A percentile compares a stretch with the other conserved stretches of the same genome.
Conservation (phyloP, 2,329 filamentous ascomycete species). For the Harringtonia lauricola region DNA sequence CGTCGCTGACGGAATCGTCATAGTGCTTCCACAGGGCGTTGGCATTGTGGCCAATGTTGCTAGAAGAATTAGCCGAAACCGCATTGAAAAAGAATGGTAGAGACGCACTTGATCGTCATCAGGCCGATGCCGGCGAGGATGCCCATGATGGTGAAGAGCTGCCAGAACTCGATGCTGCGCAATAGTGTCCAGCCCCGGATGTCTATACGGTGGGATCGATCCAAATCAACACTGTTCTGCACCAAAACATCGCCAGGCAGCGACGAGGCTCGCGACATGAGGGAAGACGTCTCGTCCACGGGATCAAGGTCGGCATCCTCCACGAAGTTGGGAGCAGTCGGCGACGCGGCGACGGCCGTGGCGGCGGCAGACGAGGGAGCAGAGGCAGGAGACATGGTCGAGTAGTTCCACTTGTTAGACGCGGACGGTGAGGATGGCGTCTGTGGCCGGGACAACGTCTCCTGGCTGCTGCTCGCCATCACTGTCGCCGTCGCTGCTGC, state of each 20-base stretch:
- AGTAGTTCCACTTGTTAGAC: too few relatives aligned
- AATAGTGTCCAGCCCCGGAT: conserved; percentile 75
- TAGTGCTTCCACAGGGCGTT: conserved; percentile 83
- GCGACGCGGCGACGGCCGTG: background rate
- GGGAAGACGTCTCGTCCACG: conserved; percentile 66
- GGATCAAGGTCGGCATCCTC: conserved; percentile 20
- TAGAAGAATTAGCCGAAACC: conserved; percentile 22
- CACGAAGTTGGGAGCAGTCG: conserved; percentile 3
- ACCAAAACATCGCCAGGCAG: conserved; percentile 38
- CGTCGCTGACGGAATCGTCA: conserved; percentile 58
- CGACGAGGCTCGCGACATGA: conserved; percentile 53
- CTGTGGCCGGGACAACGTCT: too few relatives aligned
- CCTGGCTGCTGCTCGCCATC: too few relatives aligned
- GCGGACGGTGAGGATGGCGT: too few relatives aligned
- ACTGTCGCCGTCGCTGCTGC: background rate
- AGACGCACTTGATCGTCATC: conserved; percentile 94
- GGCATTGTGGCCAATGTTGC: conserved; percentile 87
- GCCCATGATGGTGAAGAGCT: conserved; percentile 76
- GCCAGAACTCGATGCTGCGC: conserved; percentile 72
- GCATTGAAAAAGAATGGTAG: background rate
- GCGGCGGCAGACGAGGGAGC: background rate
- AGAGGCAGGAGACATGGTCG: background rate
- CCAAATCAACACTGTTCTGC: conserved; percentile 54
- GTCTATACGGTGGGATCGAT: conserved; percentile 75
- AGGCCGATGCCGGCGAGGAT: conserved; percentile 87